Conservation (phyloP, 2,329 filamentous ascomycete genomes). For the Onygena corvina region DNA sequence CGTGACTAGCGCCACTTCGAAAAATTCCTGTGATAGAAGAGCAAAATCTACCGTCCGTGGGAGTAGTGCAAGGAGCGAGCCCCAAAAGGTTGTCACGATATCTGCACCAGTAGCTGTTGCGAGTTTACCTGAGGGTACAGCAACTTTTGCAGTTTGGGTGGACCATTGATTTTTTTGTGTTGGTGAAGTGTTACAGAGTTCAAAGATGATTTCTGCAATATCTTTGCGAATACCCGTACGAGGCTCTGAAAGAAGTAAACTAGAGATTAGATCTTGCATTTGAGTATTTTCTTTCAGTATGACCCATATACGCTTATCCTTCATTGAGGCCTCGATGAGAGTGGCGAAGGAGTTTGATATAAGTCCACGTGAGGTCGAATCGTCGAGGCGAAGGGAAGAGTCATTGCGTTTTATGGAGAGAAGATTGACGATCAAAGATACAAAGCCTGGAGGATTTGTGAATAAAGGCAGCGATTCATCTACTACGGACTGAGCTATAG, state of each 20-base stretch:
- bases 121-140: slow-evolving; percentile 11
- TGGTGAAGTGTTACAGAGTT: slow-evolving; percentile 27
- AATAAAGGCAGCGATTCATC: slow-evolving; percentile 18
- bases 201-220: slow-evolving; percentile 29
- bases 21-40: slow-evolving; percentile 35
- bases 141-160: slow-evolving; percentile 13
- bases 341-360: slow-evolving; percentile 37
- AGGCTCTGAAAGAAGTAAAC: slow-evolving; percentile 36
- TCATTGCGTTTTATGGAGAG: slow-evolving; percentile 22
- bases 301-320: slow-evolving; percentile 37
- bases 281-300: slow-evolving; percentile 29
- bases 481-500: slow-evolving; percentile 18
- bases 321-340: slow-evolving; percentile 39
- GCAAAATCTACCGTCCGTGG: slow-evolving; percentile 29
- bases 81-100: slow-evolving; percentile 37
- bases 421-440: slow-evolving; percentile 27
- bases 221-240: slow-evolving; percentile 29
- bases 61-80: slow-evolving; percentile 31
- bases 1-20: slow-evolving; percentile 33
- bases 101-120: slow-evolving; percentile 26
- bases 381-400: slow-evolving; percentile 13
- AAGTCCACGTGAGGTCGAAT: slow-evolving; percentile 24
- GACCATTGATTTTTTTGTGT: slow-evolving; percentile 22
- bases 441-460: slow-evolving; percentile 27
- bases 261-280: slow-evolving; percentile 29